Conservation (phyloP, 345 rosid species). For the Eucalyptus erythrocorys region DNA sequence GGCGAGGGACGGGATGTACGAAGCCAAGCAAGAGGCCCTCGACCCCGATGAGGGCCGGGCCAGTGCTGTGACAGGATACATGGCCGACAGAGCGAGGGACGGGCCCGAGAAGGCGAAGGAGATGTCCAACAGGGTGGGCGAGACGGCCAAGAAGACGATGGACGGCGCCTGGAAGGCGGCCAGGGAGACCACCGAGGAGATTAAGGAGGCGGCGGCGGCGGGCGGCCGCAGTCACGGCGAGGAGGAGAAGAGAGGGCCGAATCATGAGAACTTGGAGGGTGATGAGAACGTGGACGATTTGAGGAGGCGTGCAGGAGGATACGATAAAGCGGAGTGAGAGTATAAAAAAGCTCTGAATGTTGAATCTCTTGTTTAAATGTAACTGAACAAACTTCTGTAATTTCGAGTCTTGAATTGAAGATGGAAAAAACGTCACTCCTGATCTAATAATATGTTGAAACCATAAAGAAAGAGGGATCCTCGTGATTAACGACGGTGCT, state of each 20-base stretch:
- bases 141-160: constrained; percentile 17
- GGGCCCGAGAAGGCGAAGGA: constrained; percentile 27
- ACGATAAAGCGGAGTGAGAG: neutral
- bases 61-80: neutral
- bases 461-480: neutral
- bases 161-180: constrained; percentile 40
- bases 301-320: constrained; percentile 9
- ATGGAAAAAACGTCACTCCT: neutral
- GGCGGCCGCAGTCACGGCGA: neutral
- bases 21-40: constrained; percentile 6
- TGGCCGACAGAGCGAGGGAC: constrained; percentile 27
- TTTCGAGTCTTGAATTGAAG: neutral
- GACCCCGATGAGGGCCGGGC: constrained; percentile 5
- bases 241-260: neutral
- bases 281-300: constrained; percentile 24
- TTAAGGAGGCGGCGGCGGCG: constrained; percentile 4
- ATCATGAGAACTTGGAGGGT: constrained; percentile 12
- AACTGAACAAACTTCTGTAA: neutral
- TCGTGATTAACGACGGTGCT: neutral
- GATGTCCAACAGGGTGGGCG: constrained; percentile 17
- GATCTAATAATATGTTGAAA: neutral
- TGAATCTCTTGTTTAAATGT: neutral
- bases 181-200: constrained; percentile 14
- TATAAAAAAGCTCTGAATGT: neutral
- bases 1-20: neutral